phyloP scores from a whole-genome alignment of 345 rosid species.

The Populus simonii region DNA sequence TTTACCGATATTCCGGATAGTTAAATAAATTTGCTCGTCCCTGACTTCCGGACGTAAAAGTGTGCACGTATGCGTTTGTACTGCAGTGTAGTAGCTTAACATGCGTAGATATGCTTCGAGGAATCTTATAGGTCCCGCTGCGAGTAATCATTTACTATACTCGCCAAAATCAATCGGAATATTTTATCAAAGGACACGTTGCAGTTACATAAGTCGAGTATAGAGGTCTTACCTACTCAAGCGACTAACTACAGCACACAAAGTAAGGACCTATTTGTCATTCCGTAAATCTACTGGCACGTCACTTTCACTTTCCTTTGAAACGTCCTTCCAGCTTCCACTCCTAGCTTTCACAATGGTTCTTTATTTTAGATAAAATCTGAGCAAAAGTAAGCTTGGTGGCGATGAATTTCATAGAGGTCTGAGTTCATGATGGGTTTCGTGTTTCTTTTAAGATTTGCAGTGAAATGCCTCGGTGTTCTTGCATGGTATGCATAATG shows the following conservation, averaged over 20 bases:
- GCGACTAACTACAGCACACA: background rate
- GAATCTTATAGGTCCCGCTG: background rate
- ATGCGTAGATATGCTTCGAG: too few species aligned
- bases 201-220: background rate
- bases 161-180: background rate
- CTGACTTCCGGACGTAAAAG: too few species aligned
- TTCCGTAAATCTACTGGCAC: background rate
- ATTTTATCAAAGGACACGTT: background rate
- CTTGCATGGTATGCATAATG: conserved; percentile 26
- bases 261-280: background rate
- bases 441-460: conserved; percentile 12
- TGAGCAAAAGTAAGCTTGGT: background rate
- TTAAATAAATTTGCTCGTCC: too few species aligned
- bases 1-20: too few species aligned
- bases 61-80: too few species aligned
- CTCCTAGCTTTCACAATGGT: background rate
- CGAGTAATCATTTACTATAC: background rate
- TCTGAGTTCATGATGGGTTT: conserved; percentile 15
- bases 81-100: too few species aligned
- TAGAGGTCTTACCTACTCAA: background rate
- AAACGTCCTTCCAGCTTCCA: background rate
- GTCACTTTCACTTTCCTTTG: background rate
- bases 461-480: conserved; percentile 16
- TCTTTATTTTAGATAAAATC: background rate
- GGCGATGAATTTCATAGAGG: background rate